phyloP scores from a whole-genome alignment of 768 basidiomycete genomes.

The Amanita pseudoporphyria region DNA sequence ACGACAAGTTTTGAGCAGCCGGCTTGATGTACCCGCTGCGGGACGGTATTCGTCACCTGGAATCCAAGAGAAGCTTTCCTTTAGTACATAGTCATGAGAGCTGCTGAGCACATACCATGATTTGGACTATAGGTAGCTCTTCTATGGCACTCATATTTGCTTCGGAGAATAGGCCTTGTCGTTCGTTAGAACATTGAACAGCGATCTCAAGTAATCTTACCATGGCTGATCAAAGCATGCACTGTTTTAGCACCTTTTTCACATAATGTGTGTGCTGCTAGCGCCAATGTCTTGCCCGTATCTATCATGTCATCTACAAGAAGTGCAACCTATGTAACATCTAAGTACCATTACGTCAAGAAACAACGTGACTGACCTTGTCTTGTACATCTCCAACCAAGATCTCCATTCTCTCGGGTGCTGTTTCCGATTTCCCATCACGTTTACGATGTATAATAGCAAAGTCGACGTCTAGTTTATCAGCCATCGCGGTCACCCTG shows the following conservation, averaged over 20 bases:
- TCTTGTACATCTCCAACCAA: constrained; percentile 90
- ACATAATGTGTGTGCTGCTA: constrained; percentile 78
- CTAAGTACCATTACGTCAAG: neutral
- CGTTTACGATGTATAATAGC: constrained; percentile 92
- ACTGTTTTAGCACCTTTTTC: constrained; percentile 86
- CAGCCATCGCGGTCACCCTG: constrained; percentile 91
- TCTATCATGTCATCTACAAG: constrained; percentile 99
- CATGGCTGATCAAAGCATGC: constrained; percentile 88
- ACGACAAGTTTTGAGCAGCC: constrained; percentile 71
- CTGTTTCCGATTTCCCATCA: constrained; percentile 51
- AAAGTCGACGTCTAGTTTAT: constrained; percentile 92
- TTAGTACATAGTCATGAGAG: neutral
- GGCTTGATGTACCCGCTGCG: constrained; percentile 61
- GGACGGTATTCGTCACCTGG: constrained; percentile 92
- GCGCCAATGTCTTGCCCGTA: constrained; percentile 78
- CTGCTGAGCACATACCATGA: constrained; percentile 54
- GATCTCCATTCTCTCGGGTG: constrained; percentile 81
- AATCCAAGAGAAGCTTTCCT: neutral
- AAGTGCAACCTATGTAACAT: constrained; percentile 60
- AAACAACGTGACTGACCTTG: constrained; percentile 41
- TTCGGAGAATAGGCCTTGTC: constrained; percentile 70
- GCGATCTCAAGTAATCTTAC: constrained; percentile 28
- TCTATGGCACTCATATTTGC: constrained; percentile 59
- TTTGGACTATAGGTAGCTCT: constrained; percentile 66
- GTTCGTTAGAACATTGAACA: constrained; percentile 6